Evolutionary conservation across 2,329 filamentous ascomycete genomes (phyloP).

Genomic region (Exophiala aquamarina): DNA sequence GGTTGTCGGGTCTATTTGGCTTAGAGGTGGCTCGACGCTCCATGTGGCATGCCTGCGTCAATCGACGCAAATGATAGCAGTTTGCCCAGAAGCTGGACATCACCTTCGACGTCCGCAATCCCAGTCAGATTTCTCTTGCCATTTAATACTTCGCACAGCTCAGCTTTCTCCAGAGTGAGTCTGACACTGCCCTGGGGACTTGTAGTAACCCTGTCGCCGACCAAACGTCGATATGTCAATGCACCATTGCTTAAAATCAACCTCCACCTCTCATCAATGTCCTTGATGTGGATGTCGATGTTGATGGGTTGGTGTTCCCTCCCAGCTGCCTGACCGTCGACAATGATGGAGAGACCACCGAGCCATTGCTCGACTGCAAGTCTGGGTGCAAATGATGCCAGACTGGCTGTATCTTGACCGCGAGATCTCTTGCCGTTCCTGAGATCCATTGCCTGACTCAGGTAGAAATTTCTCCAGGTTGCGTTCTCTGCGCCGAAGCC

Average conservation of each 20-base stretch:
- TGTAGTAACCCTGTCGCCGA: not conserved
- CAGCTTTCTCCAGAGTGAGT: too few species aligned
- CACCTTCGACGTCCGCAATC: too few species aligned
- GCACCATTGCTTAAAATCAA: slow-evolving; percentile 12
- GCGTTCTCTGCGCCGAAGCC: slow-evolving; percentile 42
- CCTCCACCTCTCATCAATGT: slow-evolving; percentile 1
- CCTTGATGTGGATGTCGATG: slow-evolving; percentile 5
- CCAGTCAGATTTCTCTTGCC: too few species aligned
- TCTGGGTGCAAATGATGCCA: not conserved
- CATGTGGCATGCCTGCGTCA: too few species aligned
- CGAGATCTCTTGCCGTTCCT: not conserved
- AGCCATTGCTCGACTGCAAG: slow-evolving; percentile 8
- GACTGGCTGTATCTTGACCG: not conserved
- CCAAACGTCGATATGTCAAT: slow-evolving; percentile 5
- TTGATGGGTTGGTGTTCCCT: not conserved
- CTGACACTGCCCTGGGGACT: not conserved
- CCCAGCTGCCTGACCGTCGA: slow-evolving; percentile 3
- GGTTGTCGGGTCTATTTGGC: too few species aligned
- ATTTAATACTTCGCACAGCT: too few species aligned
- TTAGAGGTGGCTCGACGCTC: too few species aligned
- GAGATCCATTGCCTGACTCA: slow-evolving; percentile 34
- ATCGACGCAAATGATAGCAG: too few species aligned
- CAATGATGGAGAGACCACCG: slow-evolving; percentile 1
- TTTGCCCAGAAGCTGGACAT: too few species aligned
- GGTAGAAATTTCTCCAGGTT: slow-evolving; percentile 43